A percentile compares a stretch with the other conserved stretches of the same genome.
Conservation (phyloP, 495 filamentous ascomycete genomes). For the Talaromyces borbonicus region DNA sequence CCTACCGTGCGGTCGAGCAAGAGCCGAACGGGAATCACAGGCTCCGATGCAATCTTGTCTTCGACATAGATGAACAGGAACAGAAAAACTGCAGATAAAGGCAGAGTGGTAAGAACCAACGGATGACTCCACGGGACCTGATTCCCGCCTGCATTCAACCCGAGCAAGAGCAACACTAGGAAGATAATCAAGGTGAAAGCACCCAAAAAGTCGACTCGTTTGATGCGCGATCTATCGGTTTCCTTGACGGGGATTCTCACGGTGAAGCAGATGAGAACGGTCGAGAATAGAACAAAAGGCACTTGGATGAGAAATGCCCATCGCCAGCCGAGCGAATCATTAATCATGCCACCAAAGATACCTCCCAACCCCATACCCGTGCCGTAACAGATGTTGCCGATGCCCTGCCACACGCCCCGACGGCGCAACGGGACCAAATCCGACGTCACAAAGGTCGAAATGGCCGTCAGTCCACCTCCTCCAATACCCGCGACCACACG, state of each 20-base stretch:
- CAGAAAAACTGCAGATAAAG: slow-evolving; percentile 49
- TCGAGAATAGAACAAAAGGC: slow-evolving; percentile 52
- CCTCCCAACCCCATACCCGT: slow-evolving; percentile 61
- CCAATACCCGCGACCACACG: slow-evolving; percentile 77
- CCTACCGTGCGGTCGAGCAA: slow-evolving; percentile 63
- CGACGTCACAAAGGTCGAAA: slow-evolving; percentile 70
- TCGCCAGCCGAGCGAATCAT: slow-evolving; percentile 67
- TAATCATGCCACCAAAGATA: slow-evolving; percentile 64
- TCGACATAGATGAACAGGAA: slow-evolving; percentile 56
- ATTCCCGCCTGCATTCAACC: slow-evolving; percentile 79
- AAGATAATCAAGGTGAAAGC: slow-evolving; percentile 55
- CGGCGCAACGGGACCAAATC: slow-evolving; percentile 77
- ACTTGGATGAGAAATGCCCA: slow-evolving; percentile 77
- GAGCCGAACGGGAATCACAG: slow-evolving; percentile 75
- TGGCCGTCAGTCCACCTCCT: slow-evolving; percentile 73
- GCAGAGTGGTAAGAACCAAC: slow-evolving; percentile 59
- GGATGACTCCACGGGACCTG: slow-evolving; percentile 78
- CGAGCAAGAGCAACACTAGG: slow-evolving; percentile 67
- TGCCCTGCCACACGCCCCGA: slow-evolving; percentile 75
- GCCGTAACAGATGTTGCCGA: slow-evolving; percentile 72
- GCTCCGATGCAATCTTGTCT: slow-evolving; percentile 55
- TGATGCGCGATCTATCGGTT: slow-evolving; percentile 43
- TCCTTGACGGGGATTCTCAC: slow-evolving; percentile 70
- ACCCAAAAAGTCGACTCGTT: slow-evolving; percentile 79
- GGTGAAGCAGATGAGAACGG: slow-evolving; percentile 52